phyloP scores from a whole-genome alignment of 2,329 filamentous ascomycete genomes.

The Akanthomyces uredinophilus region DNA sequence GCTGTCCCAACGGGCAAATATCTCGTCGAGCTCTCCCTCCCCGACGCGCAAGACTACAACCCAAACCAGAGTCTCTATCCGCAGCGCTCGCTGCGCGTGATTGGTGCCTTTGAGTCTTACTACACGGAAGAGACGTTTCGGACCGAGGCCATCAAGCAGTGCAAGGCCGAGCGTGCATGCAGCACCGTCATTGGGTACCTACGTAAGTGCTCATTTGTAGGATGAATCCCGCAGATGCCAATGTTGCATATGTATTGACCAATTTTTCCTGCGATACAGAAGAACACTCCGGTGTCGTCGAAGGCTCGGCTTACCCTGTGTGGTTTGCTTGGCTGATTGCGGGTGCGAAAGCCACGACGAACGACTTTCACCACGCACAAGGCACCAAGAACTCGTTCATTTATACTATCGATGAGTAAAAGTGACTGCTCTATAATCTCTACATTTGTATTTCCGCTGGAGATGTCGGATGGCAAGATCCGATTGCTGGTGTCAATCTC shows the following conservation, averaged over 20 bases:
- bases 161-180: constrained; percentile 6
- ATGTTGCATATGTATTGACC: no score
- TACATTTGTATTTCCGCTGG: no score
- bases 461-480: no score
- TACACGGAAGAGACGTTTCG: constrained; percentile 8
- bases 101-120: neutral
- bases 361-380: neutral
- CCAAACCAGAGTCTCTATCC: constrained; percentile 6
- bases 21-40: constrained; percentile 8
- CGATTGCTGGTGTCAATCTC: no score
- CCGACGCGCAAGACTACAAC: constrained; percentile 5
- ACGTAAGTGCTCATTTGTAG: neutral
- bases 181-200: constrained; percentile 11
- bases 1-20: neutral
- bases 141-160: constrained; percentile 4
- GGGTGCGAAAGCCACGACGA: neutral
- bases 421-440: no score
- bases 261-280: neutral
- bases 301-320: neutral
- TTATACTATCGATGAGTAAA: constrained; percentile 5
- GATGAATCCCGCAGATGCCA: neutral
- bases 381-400: constrained; percentile 1
- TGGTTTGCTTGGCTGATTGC: constrained; percentile 11
- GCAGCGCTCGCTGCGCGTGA: neutral
- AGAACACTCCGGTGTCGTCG: neutral